Evolutionary conservation across 2,329 filamentous ascomycete species (phyloP), one percentile per base, ranked within the genome.

Genomic region (Stagonosporopsis cucurbitacearum): DNA sequence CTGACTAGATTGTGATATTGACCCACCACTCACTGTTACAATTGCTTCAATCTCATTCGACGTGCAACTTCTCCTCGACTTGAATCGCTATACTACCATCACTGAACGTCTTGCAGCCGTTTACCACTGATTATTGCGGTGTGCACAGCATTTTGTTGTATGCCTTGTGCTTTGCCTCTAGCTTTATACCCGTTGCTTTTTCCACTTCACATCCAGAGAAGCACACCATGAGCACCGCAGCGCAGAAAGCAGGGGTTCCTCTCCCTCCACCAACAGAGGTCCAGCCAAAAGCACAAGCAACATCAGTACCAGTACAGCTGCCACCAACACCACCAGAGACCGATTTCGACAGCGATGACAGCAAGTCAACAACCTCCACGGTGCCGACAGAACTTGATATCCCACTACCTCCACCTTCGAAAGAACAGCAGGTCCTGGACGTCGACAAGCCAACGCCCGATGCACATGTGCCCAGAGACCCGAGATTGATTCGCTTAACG

Each of bases 371-470:
- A 20, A 58, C 55, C 5, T 67, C 65, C 12, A 54, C 50, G 39
- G 47, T 50, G 5, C 43, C 54, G 17, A 50, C 54, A 41, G 62
- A 69, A 15, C 48, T 60, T 19, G 62, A 70, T 12, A 86, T 91
- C 55, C 84, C 90, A 20, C 79, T 96, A 4, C 91, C 92, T 12
- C 91, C 91, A 9, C 81, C 80, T 20, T 82, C 86, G 5, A 82
- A 74, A 36, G 80, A 85, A 4, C 86, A 83, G 43, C 77, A 82
- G 37, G 84, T 95, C 12, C 80, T 96, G 6, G 80, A 86, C n/a
- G 77, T 91, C 67, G 92, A 96, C 71, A 81, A 90, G 60, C 88
- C 89, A 59, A 97, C 92, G 0, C 93, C 93, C 8, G 93, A 97
- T 70, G 80, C 77, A 63, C 91, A 94, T 79, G 90, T 97, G 19